Conservation (phyloP, 805 yeast genomes). For the Priceomyces carsonii region DNA sequence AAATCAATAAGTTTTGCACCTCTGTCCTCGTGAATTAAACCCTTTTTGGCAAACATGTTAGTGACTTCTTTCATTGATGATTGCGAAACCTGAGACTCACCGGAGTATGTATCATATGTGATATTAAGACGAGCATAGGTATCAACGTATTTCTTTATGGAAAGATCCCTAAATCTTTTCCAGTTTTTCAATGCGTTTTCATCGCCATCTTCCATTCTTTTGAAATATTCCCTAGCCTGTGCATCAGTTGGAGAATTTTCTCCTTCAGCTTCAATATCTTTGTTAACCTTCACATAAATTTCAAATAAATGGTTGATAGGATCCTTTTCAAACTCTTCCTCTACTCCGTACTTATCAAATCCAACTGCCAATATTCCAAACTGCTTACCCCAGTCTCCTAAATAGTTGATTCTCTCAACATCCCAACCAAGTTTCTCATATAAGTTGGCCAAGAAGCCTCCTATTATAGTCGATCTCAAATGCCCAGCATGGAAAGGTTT, state of each 20-base stretch:
- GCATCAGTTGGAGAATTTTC: slow-evolving; percentile 65
- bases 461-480: slow-evolving; percentile 94
- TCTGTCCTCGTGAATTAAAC: slow-evolving; percentile 77
- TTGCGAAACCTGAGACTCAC: slow-evolving; percentile 90
- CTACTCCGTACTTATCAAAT: slow-evolving; percentile 80
- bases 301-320: slow-evolving; percentile 95
- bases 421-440: slow-evolving; percentile 91
- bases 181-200: slow-evolving; percentile 73
- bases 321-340: slow-evolving; percentile 65
- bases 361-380: slow-evolving; percentile 96
- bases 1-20: slow-evolving; percentile 91
- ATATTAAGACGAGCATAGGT: slow-evolving; percentile 94
- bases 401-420: slow-evolving; percentile 88
- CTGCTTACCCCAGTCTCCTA: slow-evolving; percentile 99
- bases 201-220: slow-evolving; percentile 92
- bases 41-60: slow-evolving; percentile 61
- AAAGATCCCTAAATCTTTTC: slow-evolving; percentile 86
- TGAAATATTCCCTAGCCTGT: slow-evolving; percentile 85
- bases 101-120: slow-evolving; percentile 83
- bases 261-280: slow-evolving; percentile 67
- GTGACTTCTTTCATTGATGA: slow-evolving; percentile 69
- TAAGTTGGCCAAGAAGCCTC: slow-evolving; percentile 89
- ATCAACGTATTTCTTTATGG: slow-evolving; percentile 79
- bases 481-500: slow-evolving; percentile 99
- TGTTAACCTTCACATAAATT: slow-evolving; percentile 85